Conservation (phyloP, 192 early-diverging fungal species). For the Rhizophagus clarus region DNA sequence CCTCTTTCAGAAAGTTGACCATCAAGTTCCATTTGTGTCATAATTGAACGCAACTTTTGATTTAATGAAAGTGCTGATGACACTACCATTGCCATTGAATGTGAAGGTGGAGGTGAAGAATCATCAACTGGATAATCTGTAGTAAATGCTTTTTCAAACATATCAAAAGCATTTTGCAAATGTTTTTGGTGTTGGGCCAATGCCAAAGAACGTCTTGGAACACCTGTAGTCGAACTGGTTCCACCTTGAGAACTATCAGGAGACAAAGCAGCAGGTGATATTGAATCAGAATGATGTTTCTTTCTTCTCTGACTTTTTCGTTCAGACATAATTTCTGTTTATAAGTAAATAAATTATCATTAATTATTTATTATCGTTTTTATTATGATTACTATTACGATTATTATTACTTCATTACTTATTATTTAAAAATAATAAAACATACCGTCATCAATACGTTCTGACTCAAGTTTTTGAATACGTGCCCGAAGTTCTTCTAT, state of each 20-base stretch:
- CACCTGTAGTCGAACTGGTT: not conserved
- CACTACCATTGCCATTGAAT: constrained; percentile 36
- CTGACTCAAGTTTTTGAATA: constrained; percentile 18
- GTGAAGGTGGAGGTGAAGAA: constrained; percentile 31
- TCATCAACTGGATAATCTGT: not conserved
- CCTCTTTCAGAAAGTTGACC: constrained; percentile 11
- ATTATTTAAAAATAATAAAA: not conserved
- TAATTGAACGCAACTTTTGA: constrained; percentile 18
- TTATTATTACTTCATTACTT: too few relatives aligned
- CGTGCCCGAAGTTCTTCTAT: constrained; percentile 23
- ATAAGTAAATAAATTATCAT: not conserved
- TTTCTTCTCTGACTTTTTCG: not conserved
- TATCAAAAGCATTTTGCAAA: constrained; percentile 36
- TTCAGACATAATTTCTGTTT: not conserved
- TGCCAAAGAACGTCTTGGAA: not conserved
- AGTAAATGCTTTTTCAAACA: constrained; percentile 34
- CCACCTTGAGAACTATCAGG: constrained; percentile 27
- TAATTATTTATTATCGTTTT: not conserved
- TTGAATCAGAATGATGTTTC: not conserved
- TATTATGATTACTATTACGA: not conserved
- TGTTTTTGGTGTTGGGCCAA: constrained; percentile 32
- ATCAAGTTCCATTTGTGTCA: constrained; percentile 6
- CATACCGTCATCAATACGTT: constrained; percentile 4
- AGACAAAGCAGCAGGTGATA: constrained; percentile 11
- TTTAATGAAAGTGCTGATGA: constrained; percentile 33